Evolutionary conservation across 2,329 filamentous ascomycete genomes (phyloP), one percentile per base, ranked within the genome.

Genomic region (Epichloe sibirici): DNA sequence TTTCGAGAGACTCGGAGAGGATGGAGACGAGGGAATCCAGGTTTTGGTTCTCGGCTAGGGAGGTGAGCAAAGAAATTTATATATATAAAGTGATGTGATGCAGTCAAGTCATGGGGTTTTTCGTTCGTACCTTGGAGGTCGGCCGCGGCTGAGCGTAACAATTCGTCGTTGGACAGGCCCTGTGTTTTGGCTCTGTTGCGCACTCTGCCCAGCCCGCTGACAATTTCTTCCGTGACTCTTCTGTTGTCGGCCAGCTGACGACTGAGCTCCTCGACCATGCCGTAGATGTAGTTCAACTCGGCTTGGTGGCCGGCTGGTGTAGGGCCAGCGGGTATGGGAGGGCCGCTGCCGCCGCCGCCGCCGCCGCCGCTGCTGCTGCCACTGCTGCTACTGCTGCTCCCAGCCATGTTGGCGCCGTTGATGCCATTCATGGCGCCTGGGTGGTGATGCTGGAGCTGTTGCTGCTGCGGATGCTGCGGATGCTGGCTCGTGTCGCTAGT

Each of bases 241-340:
- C 78, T 73, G 63, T 82, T 83, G 49, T 82, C 78, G 12, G 79
- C 75, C 34, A 85, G 71, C 62, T 83, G 78, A 37, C 77, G 75
- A 59, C 80, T 82, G 47, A 85, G 71, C 62, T 83, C 79, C 61
- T 85, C 82, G 11, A 85, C 81, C 77, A 85, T 81, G 57, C 74
- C 72, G 62, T 84, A 83, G 61, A 85, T 82, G 66, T 82, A 81
- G 62, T 82, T 83, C 55, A 85, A 74, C 65, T 85, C 82, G 50
- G 81, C 77, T 65, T 85, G 81, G 63, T 85, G 81, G 47, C 81
- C 81, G 17, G 81, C 82, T n/a, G 81, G 81, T 15, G 78, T 82
- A 13, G 81, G 80, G 45, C 75, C 72, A 47, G 74, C 71, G 53
- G 53, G 49, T 53, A 75, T 73, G 25, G 47, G 28, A 44, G 40